A percentile compares a stretch with the other conserved stretches of the same genome.
phyloP scores from a whole-genome alignment of 73 alveolate genomes.

The Blepharisma japonicum region DNA sequence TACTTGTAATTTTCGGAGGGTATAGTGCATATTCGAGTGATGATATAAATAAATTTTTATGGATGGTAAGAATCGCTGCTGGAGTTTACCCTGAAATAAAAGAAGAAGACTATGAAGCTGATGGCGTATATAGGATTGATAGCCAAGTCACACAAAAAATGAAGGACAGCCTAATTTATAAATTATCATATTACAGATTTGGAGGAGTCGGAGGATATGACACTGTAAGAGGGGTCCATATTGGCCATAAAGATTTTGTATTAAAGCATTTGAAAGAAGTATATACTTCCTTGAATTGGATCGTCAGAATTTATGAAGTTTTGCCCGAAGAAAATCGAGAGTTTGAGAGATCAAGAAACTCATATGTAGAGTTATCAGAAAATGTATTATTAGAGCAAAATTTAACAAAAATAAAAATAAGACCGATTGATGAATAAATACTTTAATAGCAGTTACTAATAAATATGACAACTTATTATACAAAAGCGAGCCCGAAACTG shows the following conservation, averaged over 20 bases:
- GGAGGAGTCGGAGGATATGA: slow-evolving; percentile 45
- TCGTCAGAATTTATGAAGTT: slow-evolving; percentile 76
- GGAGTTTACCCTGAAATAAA: slow-evolving; percentile 38
- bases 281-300: slow-evolving; percentile 82
- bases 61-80: slow-evolving; percentile 71
- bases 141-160: slow-evolving; percentile 60
- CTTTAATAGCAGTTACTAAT: neutral
- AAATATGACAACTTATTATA: slow-evolving; percentile 5
- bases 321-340: slow-evolving; percentile 23
- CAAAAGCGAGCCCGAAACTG: slow-evolving; percentile 13
- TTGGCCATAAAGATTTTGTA: slow-evolving; percentile 78
- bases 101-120: slow-evolving; percentile 27
- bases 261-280: slow-evolving; percentile 83
- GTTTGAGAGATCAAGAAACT: neutral
- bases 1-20: slow-evolving; percentile 40
- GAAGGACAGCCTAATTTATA: slow-evolving; percentile 84
- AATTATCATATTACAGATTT: slow-evolving; percentile 77
- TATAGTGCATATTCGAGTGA: slow-evolving; percentile 38
- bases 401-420: too few species aligned
- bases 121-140: slow-evolving; percentile 19
- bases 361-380: too few species aligned
- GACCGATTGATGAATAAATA: too few species aligned
- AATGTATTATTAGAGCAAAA: too few species aligned
- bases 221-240: slow-evolving; percentile 57
- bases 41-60: slow-evolving; percentile 83